A percentile compares a stretch with the other conserved stretches of the same genome.
Evolutionary conservation across 495 filamentous ascomycete species (phyloP).

Genomic region (Glutinoglossum americanum): DNA sequence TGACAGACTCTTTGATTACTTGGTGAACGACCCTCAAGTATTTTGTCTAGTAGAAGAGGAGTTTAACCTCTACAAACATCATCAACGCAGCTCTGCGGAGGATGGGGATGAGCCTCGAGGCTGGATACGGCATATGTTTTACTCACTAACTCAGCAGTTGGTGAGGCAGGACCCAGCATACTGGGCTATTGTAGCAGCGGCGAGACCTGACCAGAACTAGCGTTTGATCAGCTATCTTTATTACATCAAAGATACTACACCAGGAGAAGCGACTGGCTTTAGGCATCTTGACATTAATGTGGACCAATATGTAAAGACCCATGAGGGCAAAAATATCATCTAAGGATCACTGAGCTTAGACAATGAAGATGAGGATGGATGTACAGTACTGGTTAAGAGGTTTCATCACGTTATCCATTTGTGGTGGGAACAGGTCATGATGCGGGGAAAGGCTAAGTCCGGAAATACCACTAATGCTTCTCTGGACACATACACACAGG

Average conservation of each 20-base stretch:
- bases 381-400: background rate
- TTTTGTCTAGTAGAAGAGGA: background rate
- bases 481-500: background rate
- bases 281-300: background rate
- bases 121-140: background rate
- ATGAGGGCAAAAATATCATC: background rate
- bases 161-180: background rate
- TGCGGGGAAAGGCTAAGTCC: background rate
- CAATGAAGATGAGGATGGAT: background rate
- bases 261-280: background rate
- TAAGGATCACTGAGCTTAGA: background rate
- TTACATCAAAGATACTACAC: background rate
- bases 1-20: background rate
- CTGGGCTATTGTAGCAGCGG: background rate
- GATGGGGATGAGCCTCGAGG: background rate
- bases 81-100: background rate
- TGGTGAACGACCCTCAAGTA: background rate
- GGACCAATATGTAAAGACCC: background rate
- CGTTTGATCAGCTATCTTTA: background rate
- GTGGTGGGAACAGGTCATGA: background rate
- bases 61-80: background rate
- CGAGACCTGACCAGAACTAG: background rate
- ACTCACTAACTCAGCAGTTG: background rate
- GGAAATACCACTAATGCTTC: background rate
- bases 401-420: background rate